Evolutionary conservation across 148 eudicot genomes (phyloP), one percentile per base, ranked within the genome.

Genomic region (Camellia granthamiana): DNA sequence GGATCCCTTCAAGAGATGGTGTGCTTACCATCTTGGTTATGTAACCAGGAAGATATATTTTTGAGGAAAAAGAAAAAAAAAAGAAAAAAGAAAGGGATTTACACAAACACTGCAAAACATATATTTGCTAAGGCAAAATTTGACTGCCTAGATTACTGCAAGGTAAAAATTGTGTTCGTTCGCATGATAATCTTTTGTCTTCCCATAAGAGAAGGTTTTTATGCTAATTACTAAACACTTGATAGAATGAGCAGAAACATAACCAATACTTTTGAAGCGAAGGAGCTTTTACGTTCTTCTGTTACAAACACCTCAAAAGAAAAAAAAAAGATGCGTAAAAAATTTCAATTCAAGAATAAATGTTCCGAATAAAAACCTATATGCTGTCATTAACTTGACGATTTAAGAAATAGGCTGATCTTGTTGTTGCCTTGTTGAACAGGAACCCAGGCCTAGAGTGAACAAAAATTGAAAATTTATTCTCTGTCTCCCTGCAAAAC

Each of bases 371-470:
- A 80, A 75, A 78, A 86, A 94, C 98, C 95, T 94, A 92, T 84
- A 91, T 64, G 84, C 98, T 94, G 78, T 90, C 82, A 70, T 92
- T 92, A 62, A 94, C 86, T 89, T 94, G 98, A 63, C 98, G 98
- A 77, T 88, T 79, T 78, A 92, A 66, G 81, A 94, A 94, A 86
- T 83, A 94, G 0, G 70, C 61, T 78, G 98, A 94, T 89, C 88
- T 94, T 76, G 98, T 92, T 58, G 92, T 92, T 81, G 86, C 89
- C 79, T 83, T 85, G 83, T 78, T 90, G 59, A 94, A 86, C 56
- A 94, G 69, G 84, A 94, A 94, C 18, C 98, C 98, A 79, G 98
- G 98, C 83, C 98, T 87, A 68, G 98, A 91, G 84, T 94, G 98
- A 85, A 94, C 98, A 83, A 65, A 91, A 65, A 92, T 88, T 14